Evolutionary conservation across 2,329 filamentous ascomycete species (phyloP).

Genomic region (Colletotrichum eleusines): DNA sequence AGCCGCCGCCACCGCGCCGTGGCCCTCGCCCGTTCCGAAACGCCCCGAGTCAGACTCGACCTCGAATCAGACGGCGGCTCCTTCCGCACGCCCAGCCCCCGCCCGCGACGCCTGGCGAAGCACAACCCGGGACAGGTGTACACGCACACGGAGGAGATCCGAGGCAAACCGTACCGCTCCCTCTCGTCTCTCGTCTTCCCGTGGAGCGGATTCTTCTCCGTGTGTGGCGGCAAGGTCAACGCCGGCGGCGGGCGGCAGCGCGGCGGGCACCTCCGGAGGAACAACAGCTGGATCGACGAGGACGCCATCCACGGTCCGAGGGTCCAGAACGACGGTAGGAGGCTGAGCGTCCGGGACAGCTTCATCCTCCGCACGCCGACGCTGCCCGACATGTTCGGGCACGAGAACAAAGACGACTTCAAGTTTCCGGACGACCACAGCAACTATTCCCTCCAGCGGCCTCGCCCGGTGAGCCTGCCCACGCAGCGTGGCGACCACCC

Average conservation of each 20-base stretch:
- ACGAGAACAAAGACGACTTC: constrained; percentile 36
- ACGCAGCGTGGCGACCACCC: constrained; percentile 5
- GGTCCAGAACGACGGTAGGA: constrained; percentile 50
- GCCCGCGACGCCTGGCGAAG: constrained; percentile 36
- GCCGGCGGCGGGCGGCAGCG: constrained; percentile 2
- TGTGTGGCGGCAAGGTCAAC: constrained; percentile 42
- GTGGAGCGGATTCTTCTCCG: constrained; percentile 47
- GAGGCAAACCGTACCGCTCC: constrained; percentile 13
- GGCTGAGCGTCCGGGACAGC: constrained; percentile 49
- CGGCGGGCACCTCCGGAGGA: constrained; percentile 17
- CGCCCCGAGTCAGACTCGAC: background rate
- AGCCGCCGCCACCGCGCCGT: constrained; percentile 47
- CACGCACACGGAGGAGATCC: constrained; percentile 33
- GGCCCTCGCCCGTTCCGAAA: background rate
- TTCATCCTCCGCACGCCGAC: constrained; percentile 51
- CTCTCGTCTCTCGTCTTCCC: constrained; percentile 30
- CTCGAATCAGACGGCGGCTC: constrained; percentile 15
- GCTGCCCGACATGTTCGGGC: constrained; percentile 49
- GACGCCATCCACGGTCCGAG: constrained; percentile 63
- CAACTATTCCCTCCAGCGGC: constrained; percentile 29
- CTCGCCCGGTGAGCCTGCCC: constrained; percentile 33
- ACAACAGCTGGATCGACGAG: constrained; percentile 62
- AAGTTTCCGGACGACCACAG: constrained; percentile 33
- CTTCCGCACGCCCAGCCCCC: constrained; percentile 31
- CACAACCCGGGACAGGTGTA: constrained; percentile 10